A percentile compares a stretch with the other conserved stretches of the same genome.
Evolutionary conservation across 495 filamentous ascomycete species (phyloP).

Genomic region (Xylona heveae): DNA sequence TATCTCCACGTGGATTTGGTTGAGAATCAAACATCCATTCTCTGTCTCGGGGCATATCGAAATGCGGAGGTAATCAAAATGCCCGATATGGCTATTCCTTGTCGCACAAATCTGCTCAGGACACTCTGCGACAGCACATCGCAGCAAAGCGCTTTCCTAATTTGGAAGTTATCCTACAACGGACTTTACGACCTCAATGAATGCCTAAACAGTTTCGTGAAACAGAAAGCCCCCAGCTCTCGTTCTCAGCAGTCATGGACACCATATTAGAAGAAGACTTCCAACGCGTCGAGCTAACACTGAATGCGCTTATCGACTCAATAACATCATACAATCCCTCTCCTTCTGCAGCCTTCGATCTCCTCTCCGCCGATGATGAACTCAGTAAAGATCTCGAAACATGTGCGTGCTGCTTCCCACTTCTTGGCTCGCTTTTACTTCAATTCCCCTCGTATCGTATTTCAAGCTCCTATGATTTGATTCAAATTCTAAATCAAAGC

Average conservation of each 20-base stretch:
- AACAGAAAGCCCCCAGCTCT: too few relatives aligned
- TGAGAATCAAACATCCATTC: too few relatives aligned
- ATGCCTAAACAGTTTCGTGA: too few relatives aligned
- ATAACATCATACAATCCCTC: slow-evolving; percentile 62
- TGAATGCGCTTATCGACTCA: slow-evolving; percentile 46
- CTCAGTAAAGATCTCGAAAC: slow-evolving; percentile 36
- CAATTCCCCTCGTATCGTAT: neutral
- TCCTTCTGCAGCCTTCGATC: slow-evolving; percentile 33
- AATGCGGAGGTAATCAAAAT: too few relatives aligned
- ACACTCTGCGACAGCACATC: too few relatives aligned
- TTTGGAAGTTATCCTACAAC: too few relatives aligned
- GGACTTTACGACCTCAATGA: too few relatives aligned
- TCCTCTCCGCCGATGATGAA: slow-evolving; percentile 44
- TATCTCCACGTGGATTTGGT: too few relatives aligned
- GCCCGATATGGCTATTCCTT: too few relatives aligned
- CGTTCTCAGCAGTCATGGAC: slow-evolving; percentile 28
- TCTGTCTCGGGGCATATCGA: too few relatives aligned
- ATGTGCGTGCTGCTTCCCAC: slow-evolving; percentile 18
- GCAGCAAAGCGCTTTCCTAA: too few relatives aligned
- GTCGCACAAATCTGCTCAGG: too few relatives aligned
- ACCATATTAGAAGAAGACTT: slow-evolving; percentile 34
- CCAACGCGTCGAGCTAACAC: slow-evolving; percentile 43
- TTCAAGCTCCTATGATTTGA: neutral
- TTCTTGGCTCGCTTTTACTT: neutral
- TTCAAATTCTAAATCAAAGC: neutral